phyloP scores from a whole-genome alignment of 192 early-diverging fungal genomes.

The Ambispora gerdemannii region DNA sequence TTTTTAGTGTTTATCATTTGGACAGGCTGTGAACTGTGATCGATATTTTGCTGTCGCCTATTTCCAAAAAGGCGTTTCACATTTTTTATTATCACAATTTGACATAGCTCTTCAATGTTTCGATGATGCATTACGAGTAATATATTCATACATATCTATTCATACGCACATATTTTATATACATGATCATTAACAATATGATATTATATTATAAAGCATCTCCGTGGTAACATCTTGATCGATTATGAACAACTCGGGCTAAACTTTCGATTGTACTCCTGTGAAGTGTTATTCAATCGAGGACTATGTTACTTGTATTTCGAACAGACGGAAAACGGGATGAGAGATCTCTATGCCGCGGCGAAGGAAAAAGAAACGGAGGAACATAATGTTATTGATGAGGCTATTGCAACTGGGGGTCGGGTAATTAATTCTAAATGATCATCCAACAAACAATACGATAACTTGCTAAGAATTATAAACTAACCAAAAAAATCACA shows the following conservation, averaged over 20 bases:
- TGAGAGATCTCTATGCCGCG: constrained; percentile 72
- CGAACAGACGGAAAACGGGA: constrained; percentile 65
- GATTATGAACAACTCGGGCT: constrained; percentile 96
- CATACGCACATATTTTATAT: background rate
- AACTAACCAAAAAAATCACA: constrained; percentile 35
- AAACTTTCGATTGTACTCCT: constrained; percentile 82
- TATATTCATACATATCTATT: constrained; percentile 25
- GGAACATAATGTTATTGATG: constrained; percentile 67
- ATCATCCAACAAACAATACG: background rate
- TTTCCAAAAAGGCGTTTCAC: constrained; percentile 86
- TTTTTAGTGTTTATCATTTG: constrained; percentile 70
- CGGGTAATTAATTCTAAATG: constrained; percentile 27
- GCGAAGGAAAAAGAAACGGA: constrained; percentile 57
- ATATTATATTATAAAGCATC: constrained; percentile 53
- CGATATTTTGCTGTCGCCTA: constrained; percentile 87
- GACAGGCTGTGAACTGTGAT: constrained; percentile 74
- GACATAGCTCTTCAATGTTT: constrained; percentile 74
- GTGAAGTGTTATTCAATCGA: constrained; percentile 89
- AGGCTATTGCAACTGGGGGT: constrained; percentile 58
- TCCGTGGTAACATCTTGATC: constrained; percentile 83
- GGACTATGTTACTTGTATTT: constrained; percentile 78
- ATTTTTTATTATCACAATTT: constrained; percentile 70
- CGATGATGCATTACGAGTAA: constrained; percentile 71
- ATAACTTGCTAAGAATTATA: background rate
- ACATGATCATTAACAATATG: background rate